Evolutionary conservation across 2,329 filamentous ascomycete species (phyloP), one percentile per base, ranked within the genome.

Genomic region (Colletotrichum sp.): DNA sequence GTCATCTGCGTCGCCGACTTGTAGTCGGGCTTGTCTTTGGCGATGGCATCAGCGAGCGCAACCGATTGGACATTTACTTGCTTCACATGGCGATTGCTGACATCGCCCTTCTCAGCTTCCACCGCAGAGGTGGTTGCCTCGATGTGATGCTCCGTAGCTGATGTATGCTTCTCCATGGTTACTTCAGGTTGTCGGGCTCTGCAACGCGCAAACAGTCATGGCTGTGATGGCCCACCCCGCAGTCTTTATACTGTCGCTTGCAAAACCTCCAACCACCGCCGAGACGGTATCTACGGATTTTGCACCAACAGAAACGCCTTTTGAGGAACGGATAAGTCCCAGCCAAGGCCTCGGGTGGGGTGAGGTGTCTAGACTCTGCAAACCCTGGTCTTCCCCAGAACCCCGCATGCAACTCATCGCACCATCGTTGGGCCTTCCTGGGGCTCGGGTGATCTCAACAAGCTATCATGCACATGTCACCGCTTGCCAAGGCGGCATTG

Each of bases 21-120:
- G 63, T 76, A 79, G 36, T 78, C 61, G 7, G 78, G 78, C 6
- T 69, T 69, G 11, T 79, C 78, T 29, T 79, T 79, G 66, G 78
- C 77, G 27, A 79, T 68, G 39, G 78, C 78, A 34, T 79, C 78
- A 13, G 78, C 78, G 30, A 79, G 72, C 15, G 78, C 78, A 8
- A 78, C 66, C 5, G 76, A 78, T 67, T 79, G 76, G 4, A 79
- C 78, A 5, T 75, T 73, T 15, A 59, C 71, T 30, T 77, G 62
- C 62, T 77, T 78, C 59, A 62, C 59, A 62, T 62, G 77, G 66
- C 59, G 76, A 5, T 65, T 59, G 16, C 9, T 69, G 3, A 75
- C 55, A 3, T 73, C 49, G 30, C 55, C 62, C 15, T 67, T 30
- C 4, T 75, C 29, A 11, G 69, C 75, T 29, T 79, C 78, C 1